These are phyloP conservation scores for Fusarium sp. DNA, from an alignment of 2,329 filamentous ascomycete species.

Conservation along the genomic window DNA sequence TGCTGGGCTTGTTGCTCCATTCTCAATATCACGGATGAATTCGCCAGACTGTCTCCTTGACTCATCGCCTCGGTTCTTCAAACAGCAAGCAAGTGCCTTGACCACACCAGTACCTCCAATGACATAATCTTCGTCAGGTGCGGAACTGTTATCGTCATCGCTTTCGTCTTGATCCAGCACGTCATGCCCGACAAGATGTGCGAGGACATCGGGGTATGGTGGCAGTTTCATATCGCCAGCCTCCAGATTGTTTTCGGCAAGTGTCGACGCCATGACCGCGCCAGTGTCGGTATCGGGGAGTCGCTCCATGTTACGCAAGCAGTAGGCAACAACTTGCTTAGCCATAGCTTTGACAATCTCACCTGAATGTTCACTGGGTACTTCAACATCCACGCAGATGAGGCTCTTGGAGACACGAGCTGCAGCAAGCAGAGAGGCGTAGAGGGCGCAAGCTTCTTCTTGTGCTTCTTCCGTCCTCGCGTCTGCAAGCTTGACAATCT, in stretches of 20 bases:
- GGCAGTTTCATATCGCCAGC: slow-evolving; percentile 46
- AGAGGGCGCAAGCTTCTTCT: slow-evolving; percentile 93
- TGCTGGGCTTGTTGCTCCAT: slow-evolving; percentile 59
- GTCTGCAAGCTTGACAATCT: slow-evolving; percentile 75
- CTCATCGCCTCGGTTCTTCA: slow-evolving; percentile 79
- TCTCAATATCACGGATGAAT: slow-evolving; percentile 64
- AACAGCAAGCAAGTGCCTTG: slow-evolving; percentile 89
- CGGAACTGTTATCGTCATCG: slow-evolving; percentile 72
- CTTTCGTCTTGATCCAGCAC: slow-evolving; percentile 59
- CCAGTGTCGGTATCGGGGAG: slow-evolving; percentile 74
- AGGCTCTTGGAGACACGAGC: slow-evolving; percentile 85
- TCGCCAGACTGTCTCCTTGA: slow-evolving; percentile 65
- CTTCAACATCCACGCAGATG: slow-evolving; percentile 91
- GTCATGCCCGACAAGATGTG: slow-evolving; percentile 84
- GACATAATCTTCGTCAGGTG: slow-evolving; percentile 93
- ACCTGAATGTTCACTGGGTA: slow-evolving; percentile 82
- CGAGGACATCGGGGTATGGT: slow-evolving; percentile 80
- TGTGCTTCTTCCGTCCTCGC: slow-evolving; percentile 82
- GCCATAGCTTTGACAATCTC: slow-evolving; percentile 93
- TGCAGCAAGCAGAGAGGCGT: slow-evolving; percentile 90
- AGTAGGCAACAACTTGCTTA: slow-evolving; percentile 95
- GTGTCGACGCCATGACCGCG: slow-evolving; percentile 57
- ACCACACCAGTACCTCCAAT: slow-evolving; percentile 96
- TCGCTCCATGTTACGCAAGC: slow-evolving; percentile 88
- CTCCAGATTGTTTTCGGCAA: slow-evolving; percentile 53